Evolutionary conservation across 805 yeast genomes (phyloP), one percentile per base, ranked within the genome.

Genomic region (Candida morakotiae): DNA sequence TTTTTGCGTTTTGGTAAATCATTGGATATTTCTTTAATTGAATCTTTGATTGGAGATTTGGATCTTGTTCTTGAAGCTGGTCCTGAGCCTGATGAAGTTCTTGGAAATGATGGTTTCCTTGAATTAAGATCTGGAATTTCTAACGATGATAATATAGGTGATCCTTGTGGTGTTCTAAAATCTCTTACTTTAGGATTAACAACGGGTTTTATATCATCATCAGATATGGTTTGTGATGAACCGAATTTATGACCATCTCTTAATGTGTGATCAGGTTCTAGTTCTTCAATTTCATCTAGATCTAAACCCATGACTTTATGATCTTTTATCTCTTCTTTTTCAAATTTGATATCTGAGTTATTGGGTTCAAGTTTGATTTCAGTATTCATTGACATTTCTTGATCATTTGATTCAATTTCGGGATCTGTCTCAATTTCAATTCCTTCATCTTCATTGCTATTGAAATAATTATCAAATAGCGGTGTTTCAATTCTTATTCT

Each of bases 1-100:
- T 41, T 44, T 37, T 42, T 42, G 16, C 46, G 33, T 17, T 35
- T 38, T 11, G 33, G 15, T n/a, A 41, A 38, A 2, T 30, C 39
- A 11, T 43, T 9, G 3, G 38, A 30, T 3, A 58, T 37, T 32
- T 55, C 54, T 23, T 41, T 33, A 32, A 52, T 36, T 27, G 53
- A 47, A 40, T 52, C 46, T 38, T 60, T 62, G 38, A 61, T 35
- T 4, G 68, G 68, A 2, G 67, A 61, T 43, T 57, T 59, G 8
- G 65, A 60, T 31, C 68, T 42, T 1, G 68, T 62, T 28, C 68
- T 39, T 30, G 40, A 40, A 4, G 67, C 59, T 4, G 65, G 65
- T 9, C 23, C 15, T n/a, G 35, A 17, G 13, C 11, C 20, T 25
- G 28, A n/a, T n/a, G 29, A 17, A 4, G 7, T 14, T 31, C 19